Percentiles rank a stretch among this genome's conserved stretches.
Evolutionary conservation across 129 eudicot genomes (phyloP).

Genomic region (Gnaphalium uliginosum): DNA sequence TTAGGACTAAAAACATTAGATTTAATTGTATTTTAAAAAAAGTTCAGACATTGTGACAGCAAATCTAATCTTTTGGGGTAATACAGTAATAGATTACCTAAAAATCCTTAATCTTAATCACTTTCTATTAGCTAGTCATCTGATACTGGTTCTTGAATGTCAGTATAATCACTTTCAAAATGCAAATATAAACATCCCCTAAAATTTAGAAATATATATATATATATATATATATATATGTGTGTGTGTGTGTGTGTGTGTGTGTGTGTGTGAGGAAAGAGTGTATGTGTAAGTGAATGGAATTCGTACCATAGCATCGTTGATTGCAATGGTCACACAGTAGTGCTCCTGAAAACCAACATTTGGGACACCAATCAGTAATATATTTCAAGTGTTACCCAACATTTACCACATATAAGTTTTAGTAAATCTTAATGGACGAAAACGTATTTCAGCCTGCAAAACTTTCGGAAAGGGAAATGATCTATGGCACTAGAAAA

Average conservation of each 20-base stretch:
- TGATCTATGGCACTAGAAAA: not conserved
- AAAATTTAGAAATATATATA: not conserved
- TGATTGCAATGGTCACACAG: slow-evolving; percentile 82
- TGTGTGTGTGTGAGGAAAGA: slow-evolving; percentile 5
- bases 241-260: too few species aligned
- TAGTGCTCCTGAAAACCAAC: slow-evolving; percentile 87
- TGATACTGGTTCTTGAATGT: not conserved
- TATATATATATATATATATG: too few species aligned
- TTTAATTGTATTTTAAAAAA: not conserved
- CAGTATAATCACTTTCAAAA: not conserved
- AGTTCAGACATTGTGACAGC: not conserved
- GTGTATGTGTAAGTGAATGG: not conserved
- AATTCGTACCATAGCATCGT: slow-evolving; percentile 74
- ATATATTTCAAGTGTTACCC: not conserved
- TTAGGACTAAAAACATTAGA: not conserved
- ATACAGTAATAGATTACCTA: not conserved
- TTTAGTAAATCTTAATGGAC: not conserved
- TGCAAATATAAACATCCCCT: not conserved
- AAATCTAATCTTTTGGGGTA: not conserved
- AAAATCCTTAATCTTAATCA: not conserved
- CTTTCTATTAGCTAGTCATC: not conserved
- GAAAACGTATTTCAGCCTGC: not conserved
- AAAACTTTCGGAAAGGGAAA: not conserved
- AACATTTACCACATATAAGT: not conserved
- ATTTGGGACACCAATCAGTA: slow-evolving; percentile 9